Evolutionary conservation across 768 basidiomycete species (phyloP), one percentile per base, ranked within the genome.

Genomic region (Trametopsis cervina): DNA sequence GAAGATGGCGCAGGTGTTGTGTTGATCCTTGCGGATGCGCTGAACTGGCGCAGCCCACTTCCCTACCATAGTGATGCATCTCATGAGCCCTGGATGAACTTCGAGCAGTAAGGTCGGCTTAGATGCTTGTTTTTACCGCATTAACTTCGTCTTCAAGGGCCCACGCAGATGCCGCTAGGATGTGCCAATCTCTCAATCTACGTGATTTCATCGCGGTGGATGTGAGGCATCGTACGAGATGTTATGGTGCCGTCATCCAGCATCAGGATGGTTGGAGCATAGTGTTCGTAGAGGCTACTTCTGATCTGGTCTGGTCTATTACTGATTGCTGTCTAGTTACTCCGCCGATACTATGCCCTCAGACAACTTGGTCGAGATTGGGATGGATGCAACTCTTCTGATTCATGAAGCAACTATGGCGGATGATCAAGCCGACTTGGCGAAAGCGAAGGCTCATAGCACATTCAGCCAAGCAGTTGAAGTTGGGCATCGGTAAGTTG

Each of bases 331-430:
- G 6, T n/a, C 33, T 27, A 95, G 93, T 18, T 98, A 88, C 60
- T 97, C 95, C 3, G 94, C 84, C 4, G 95, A 98, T 62, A 97
- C 94, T 1, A 72, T 76, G 60, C 93, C 95, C 0, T 78, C 83
- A 7, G 69, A 83, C 10, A 71, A 70, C 22, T 70, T 98, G 3
- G 78, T 84, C 20, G 61, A 70, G 38, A 81, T 78, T 0, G 94
- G 88, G 0, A 58, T 70, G 50, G 64, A 68, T 46, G 84, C 86
- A 0, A 91, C 91, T 0, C 67, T 98, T 1, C 71, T 98, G 36
- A 92, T 98, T 25, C 95, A 98, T 58, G 95, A 98, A 63, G 89
- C 94, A 0, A 92, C 92, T 2, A 83, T 97, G 77, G 87, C 81
- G 1, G 87, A 97, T 57, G 87, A 86, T 46, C 79, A 93, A 58